These are phyloP conservation scores for Telopea speciosissima DNA, from an alignment of 177 flowering plant species.

Conservation along the genomic window DNA sequence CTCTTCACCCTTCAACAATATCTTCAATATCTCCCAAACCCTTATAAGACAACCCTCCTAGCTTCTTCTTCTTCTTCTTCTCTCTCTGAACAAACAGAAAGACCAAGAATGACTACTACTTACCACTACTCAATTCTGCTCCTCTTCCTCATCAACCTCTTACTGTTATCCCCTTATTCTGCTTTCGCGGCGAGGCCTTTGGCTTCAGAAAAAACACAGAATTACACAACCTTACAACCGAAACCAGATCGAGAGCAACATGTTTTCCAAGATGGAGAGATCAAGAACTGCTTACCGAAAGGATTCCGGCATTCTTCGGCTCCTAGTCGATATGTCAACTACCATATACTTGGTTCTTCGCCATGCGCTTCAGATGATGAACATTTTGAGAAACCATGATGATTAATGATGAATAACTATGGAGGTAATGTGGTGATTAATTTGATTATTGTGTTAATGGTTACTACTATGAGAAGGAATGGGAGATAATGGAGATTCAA, in stretches of 20 bases:
- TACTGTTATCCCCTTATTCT: slow-evolving; percentile 7
- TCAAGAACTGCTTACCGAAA: slow-evolving; percentile 60
- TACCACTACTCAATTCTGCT: slow-evolving; percentile 5
- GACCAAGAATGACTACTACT: slow-evolving; percentile 15
- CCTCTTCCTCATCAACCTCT: slow-evolving; percentile 10
- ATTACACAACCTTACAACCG: slow-evolving; percentile 19
- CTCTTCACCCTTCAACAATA: slow-evolving; percentile 2
- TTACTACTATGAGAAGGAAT: background rate
- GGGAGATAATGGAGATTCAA: background rate
- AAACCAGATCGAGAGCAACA: slow-evolving; percentile 9
- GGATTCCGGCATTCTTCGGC: slow-evolving; percentile 58
- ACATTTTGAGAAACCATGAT: slow-evolving; percentile 4
- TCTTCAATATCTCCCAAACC: background rate
- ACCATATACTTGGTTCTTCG: slow-evolving; percentile 33
- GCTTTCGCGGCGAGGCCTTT: slow-evolving; percentile 7
- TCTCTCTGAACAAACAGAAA: background rate
- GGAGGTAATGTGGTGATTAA: background rate
- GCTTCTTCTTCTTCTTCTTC: too few relatives aligned
- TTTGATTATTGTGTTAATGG: background rate
- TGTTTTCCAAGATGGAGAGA: slow-evolving; percentile 26
- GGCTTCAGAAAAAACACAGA: background rate
- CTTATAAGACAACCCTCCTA: slow-evolving; percentile 4
- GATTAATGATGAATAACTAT: background rate
- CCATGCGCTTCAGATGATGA: slow-evolving; percentile 11
- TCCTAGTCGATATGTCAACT: slow-evolving; percentile 66